A percentile compares a stretch with the other conserved stretches of the same genome.
These are phyloP conservation scores for Pseudogymnoascus sp. DNA, from an alignment of 2,329 filamentous ascomycete species.

Conservation along the genomic window DNA sequence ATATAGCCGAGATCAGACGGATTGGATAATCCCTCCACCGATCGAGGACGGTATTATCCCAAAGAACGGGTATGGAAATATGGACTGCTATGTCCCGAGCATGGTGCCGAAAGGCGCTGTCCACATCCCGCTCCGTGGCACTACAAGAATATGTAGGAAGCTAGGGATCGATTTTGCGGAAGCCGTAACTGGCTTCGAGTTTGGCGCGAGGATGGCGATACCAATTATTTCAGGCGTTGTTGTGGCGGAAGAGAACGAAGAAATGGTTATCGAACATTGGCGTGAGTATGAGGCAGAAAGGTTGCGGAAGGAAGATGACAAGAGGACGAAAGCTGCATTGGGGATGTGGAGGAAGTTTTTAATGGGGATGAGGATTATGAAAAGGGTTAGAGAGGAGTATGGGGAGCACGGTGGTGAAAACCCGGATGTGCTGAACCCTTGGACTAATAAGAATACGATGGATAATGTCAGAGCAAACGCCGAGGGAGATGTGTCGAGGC, in stretches of 20 bases:
- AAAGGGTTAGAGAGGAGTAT: slow-evolving; percentile 71
- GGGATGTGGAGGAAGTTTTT: slow-evolving; percentile 80
- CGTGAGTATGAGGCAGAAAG: slow-evolving; percentile 69
- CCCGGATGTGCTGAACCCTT: slow-evolving; percentile 49
- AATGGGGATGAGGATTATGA: slow-evolving; percentile 74
- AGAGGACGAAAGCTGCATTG: slow-evolving; percentile 66
- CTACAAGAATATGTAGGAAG: slow-evolving; percentile 72
- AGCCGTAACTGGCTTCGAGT: slow-evolving; percentile 93
- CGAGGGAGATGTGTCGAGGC: slow-evolving; percentile 25
- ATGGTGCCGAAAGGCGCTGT: slow-evolving; percentile 84
- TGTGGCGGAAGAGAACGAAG: slow-evolving; percentile 71
- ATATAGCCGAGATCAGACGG: slow-evolving; percentile 77
- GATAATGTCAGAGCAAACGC: slow-evolving; percentile 21
- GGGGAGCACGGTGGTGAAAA: slow-evolving; percentile 47
- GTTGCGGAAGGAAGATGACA: slow-evolving; percentile 72
- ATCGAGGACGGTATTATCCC: slow-evolving; percentile 81
- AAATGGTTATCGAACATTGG: slow-evolving; percentile 69
- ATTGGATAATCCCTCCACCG: slow-evolving; percentile 88
- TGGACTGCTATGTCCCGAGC: slow-evolving; percentile 86
- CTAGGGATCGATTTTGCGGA: slow-evolving; percentile 85
- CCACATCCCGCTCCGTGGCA: slow-evolving; percentile 73
- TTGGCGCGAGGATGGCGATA: slow-evolving; percentile 87
- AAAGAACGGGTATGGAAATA: slow-evolving; percentile 92
- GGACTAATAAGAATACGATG: slow-evolving; percentile 34
- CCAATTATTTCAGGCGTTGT: slow-evolving; percentile 88